Percentiles rank a stretch among this genome's conserved stretches.
phyloP scores from a whole-genome alignment of 2,329 filamentous ascomycete species.

The Aspergillus sp. region DNA sequence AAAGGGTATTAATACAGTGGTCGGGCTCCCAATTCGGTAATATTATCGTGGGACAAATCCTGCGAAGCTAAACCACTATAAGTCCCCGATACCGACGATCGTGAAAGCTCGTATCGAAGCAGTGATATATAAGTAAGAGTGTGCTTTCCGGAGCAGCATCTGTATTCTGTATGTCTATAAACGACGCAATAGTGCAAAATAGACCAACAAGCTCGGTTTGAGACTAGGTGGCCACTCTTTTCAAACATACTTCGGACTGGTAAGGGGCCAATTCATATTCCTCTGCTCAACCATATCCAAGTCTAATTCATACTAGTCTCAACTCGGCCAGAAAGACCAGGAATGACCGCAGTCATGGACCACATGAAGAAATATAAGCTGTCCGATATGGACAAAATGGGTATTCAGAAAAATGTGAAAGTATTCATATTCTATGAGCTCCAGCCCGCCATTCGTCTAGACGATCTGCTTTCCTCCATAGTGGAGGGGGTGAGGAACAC shows the following conservation, averaged over 20 bases:
- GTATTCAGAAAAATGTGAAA: slow-evolving; percentile 13
- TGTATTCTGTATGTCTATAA: not conserved
- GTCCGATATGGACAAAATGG: slow-evolving; percentile 16
- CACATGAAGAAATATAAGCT: slow-evolving; percentile 11
- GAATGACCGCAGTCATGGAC: not conserved
- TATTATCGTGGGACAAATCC: not conserved
- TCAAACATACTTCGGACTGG: not conserved
- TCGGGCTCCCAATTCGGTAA: not conserved
- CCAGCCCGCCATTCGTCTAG: slow-evolving; percentile 2
- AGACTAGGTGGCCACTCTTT: not conserved
- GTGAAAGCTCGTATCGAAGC: not conserved
- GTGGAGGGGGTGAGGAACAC: slow-evolving; percentile 13
- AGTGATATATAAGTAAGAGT: not conserved
- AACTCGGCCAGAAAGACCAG: not conserved
- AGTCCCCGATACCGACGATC: not conserved
- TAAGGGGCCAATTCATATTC: not conserved
- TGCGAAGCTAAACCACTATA: not conserved
- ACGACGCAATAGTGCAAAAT: not conserved
- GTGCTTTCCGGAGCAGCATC: not conserved
- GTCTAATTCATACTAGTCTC: not conserved
- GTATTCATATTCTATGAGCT: slow-evolving; percentile 14
- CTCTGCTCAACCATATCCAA: not conserved
- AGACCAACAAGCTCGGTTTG: not conserved
- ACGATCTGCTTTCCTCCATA: slow-evolving; percentile 10
- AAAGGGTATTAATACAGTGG: not conserved